Evolutionary conservation across 1,284 basidiomycete species (phyloP), one percentile per base, ranked within the genome.

Genomic region (Salmacisia buchloeana): DNA sequence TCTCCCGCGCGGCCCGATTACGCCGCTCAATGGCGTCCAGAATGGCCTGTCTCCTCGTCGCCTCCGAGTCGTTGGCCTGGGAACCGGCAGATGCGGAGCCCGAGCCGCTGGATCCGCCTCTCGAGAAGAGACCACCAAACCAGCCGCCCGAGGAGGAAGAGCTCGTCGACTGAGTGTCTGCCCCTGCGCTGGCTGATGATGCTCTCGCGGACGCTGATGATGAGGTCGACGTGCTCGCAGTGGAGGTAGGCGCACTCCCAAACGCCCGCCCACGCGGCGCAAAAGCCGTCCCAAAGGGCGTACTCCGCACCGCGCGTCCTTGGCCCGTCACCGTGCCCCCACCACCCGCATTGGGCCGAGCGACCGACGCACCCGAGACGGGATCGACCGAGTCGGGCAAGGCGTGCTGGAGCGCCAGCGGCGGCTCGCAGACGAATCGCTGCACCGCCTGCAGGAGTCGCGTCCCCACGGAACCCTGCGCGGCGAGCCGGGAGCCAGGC

Each of bases 371-470:
- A 21, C 31, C 62, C 35, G 70, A 35, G n/a, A 64, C 62, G 10
- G 74, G 74, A 43, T 74, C 74, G 38, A 68, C 35, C 23, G 67
- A 71, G 39, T 74, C 73, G 1, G 72, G 71, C 1, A 76, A 33
- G 25, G 72, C 18, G 0, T 25, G 45, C 10, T 67, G 33, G 23
- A 76, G 49, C 49, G 27, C 29, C 25, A 29, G 35, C 12, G 59
- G 59, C 9, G 59, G 59, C 27, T 60, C 45, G 33, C 45, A 46
- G 15, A 60, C 49, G 29, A 54, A 54, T n/a, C 21, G 31, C 49
- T 54, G 49, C 1, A 54, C 49, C 1, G 21, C 6, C 25, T 6
- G 29, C 29, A 31, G 18, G 27, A 33, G 6, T 54, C 49, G 12
- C 49, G 31, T 54, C 3, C 31, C 15, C 6, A 54, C 49, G 13